Evolutionary conservation across 768 basidiomycete genomes (phyloP).

Genomic region (Suillus alpinus): DNA sequence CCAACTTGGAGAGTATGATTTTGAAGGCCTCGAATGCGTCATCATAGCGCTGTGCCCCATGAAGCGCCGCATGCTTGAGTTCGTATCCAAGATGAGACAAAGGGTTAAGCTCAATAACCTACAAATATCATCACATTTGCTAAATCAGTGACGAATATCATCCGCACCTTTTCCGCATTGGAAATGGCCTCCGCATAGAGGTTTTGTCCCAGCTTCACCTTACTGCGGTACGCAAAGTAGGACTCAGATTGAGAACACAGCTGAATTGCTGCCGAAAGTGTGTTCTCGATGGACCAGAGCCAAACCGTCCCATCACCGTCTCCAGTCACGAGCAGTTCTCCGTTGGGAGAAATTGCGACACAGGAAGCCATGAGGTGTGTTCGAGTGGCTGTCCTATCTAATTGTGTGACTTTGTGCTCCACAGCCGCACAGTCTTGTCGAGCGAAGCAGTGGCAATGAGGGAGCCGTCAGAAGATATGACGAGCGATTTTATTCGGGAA

Average conservation of each 20-base stretch:
- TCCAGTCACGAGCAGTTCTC: not conserved
- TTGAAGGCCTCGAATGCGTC: not conserved
- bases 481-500: conserved; percentile 21
- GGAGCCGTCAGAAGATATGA: conserved; percentile 26
- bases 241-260: not conserved
- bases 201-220: not conserved
- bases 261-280: not conserved
- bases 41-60: not conserved
- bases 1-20: not conserved
- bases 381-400: conserved; percentile 1
- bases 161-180: not conserved
- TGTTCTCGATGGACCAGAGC: not conserved
- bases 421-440: conserved; percentile 4
- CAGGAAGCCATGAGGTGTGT: not conserved
- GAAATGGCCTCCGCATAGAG: not conserved
- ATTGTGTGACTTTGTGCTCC: conserved; percentile 3
- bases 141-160: not conserved
- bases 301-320: not conserved
- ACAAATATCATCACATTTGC: not conserved
- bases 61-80: not conserved
- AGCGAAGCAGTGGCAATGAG: conserved; percentile 18
- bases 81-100: not conserved
- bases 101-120: not conserved
- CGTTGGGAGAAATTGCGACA: not conserved
- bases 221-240: not conserved